These are phyloP conservation scores for Cystobasidium pallidum DNA, from an alignment of 1,284 basidiomycete species.

Conservation along the genomic window DNA sequence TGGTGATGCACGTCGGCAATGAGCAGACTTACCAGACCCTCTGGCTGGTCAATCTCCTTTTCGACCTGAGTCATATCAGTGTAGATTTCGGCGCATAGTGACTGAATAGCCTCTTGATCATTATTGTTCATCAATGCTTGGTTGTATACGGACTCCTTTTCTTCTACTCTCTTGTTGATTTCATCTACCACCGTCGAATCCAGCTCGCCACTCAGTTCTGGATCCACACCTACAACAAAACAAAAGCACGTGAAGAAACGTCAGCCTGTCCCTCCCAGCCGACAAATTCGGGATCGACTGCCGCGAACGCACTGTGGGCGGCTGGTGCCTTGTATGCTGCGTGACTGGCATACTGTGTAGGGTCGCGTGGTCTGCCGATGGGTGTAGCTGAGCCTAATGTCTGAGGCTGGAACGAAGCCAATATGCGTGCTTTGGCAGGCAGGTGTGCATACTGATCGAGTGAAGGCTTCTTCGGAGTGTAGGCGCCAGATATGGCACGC, in stretches of 20 bases:
- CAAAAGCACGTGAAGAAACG: background rate
- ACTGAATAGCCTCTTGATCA: conserved; percentile 1
- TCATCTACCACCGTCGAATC: background rate
- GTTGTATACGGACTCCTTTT: background rate
- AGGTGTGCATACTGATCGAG: conserved; percentile 2
- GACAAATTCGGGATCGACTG: too few relatives aligned
- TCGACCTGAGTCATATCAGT: conserved; percentile 46
- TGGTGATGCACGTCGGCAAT: background rate
- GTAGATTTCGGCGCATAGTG: conserved; percentile 20
- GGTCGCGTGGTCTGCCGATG: conserved; percentile 11
- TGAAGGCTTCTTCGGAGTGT: conserved; percentile 2
- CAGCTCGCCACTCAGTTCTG: conserved; percentile 12
- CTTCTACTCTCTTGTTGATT: conserved; percentile 1
- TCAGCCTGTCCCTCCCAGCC: background rate
- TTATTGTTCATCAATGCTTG: background rate
- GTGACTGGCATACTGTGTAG: conserved; percentile 21
- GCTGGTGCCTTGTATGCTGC: background rate
- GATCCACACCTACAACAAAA: background rate
- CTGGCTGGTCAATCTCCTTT: conserved; percentile 19
- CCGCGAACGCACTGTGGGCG: background rate
- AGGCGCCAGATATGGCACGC: background rate
- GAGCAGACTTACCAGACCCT: conserved; percentile 9
- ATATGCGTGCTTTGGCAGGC: conserved; percentile 22
- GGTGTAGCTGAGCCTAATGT: conserved; percentile 1
- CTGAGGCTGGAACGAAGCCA: background rate